These are phyloP conservation scores for Actinomortierella wolfii DNA, from an alignment of 371 early-diverging fungal genomes.

Conservation along the genomic window DNA sequence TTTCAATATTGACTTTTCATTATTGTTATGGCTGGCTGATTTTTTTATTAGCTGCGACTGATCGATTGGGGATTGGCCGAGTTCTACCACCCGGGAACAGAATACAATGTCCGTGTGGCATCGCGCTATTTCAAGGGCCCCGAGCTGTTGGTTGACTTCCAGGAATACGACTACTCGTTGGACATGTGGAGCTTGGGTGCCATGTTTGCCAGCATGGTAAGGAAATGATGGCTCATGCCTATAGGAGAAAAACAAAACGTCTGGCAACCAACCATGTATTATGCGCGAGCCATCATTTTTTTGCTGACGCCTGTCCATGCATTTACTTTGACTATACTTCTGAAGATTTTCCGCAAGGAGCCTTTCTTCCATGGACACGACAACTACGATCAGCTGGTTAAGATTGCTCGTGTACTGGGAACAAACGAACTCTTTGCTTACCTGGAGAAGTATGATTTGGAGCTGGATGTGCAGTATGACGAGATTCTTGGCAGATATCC, in stretches of 20 bases:
- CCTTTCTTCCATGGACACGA: conserved; percentile 99
- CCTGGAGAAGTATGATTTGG: conserved; percentile 94
- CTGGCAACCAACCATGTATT: too few species aligned
- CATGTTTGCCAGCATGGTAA: conserved; percentile 98
- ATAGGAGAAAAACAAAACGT: too few species aligned
- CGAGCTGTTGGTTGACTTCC: conserved; percentile 98
- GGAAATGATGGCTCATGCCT: conserved; percentile 10
- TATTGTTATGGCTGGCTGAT: too few species aligned
- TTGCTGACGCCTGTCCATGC: neutral
- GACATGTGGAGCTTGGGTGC: conserved; percentile 99
- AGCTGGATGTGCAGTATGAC: conserved; percentile 86
- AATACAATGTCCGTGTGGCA: conserved; percentile 99
- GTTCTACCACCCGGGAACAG: conserved; percentile 97
- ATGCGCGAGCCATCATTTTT: too few species aligned
- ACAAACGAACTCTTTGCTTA: conserved; percentile 92
- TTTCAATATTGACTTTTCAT: conserved; percentile 6
- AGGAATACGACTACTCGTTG: conserved; percentile 98
- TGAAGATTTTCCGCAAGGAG: conserved; percentile 98
- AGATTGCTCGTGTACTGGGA: conserved; percentile 97
- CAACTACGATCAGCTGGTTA: conserved; percentile 98
- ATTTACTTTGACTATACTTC: too few species aligned
- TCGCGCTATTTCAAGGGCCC: conserved; percentile 99
- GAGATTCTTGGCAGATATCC: conserved; percentile 87
- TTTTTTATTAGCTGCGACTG: conserved; percentile 90
- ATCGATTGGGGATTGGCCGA: conserved; percentile 99